These are phyloP conservation scores for Phlyctochytrium planicorne DNA, from an alignment of 192 early-diverging fungal genomes.

Conservation along the genomic window DNA sequence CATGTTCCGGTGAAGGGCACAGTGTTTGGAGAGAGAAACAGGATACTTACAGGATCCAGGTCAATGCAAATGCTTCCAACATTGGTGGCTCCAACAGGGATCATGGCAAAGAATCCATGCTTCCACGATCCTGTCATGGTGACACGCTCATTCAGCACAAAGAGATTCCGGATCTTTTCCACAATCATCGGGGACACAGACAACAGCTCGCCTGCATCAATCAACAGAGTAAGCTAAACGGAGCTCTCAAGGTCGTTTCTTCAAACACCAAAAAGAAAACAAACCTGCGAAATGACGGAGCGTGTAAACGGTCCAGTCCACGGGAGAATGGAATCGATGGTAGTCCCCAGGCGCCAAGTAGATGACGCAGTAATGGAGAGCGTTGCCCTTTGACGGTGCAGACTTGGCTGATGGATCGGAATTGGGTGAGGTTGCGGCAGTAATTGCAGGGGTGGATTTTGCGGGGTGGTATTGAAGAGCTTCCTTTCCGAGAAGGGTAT, in stretches of 20 bases:
- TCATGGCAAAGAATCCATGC: slow-evolving; percentile 94
- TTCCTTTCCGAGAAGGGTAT: slow-evolving; percentile 77
- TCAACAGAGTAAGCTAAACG: neutral
- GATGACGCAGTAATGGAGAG: slow-evolving; percentile 86
- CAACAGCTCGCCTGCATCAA: slow-evolving; percentile 76
- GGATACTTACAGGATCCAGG: slow-evolving; percentile 73
- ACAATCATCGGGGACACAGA: slow-evolving; percentile 94
- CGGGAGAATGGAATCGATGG: slow-evolving; percentile 97
- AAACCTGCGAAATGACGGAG: slow-evolving; percentile 88
- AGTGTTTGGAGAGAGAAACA: neutral
- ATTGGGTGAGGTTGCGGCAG: neutral
- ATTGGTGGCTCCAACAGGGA: slow-evolving; percentile 96
- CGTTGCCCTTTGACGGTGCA: slow-evolving; percentile 51
- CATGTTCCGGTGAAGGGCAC: neutral
- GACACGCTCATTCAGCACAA: slow-evolving; percentile 96
- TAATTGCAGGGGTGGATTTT: neutral
- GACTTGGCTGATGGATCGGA: neutral
- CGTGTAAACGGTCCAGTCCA: slow-evolving; percentile 87
- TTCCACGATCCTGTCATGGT: slow-evolving; percentile 89
- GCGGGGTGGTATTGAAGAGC: slow-evolving; percentile 7
- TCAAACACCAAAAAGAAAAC: slow-evolving; percentile 24
- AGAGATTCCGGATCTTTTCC: slow-evolving; percentile 79
- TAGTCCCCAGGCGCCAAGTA: slow-evolving; percentile 99
- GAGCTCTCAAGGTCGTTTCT: slow-evolving; percentile 5
- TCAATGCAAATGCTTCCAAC: slow-evolving; percentile 95